Conservation (phyloP, 495 filamentous ascomycete species). For the Xylaria bambusicola region DNA sequence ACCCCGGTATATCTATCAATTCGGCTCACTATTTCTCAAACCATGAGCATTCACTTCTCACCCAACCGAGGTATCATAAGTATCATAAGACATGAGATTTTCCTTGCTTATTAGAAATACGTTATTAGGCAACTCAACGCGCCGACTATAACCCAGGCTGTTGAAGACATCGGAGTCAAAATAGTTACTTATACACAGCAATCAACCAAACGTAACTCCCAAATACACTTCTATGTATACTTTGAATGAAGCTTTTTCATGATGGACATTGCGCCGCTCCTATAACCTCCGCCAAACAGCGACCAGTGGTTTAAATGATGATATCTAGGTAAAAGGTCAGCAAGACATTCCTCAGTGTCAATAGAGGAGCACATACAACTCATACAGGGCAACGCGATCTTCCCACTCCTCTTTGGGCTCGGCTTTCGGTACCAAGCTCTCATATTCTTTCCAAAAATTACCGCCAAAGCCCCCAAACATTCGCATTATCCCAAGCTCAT, state of each 20-base stretch:
- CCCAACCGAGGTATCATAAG: too few relatives aligned
- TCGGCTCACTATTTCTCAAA: too few relatives aligned
- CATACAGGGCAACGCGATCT: constrained; percentile 77
- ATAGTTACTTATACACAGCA: too few relatives aligned
- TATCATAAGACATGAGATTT: too few relatives aligned
- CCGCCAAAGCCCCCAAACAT: constrained; percentile 92
- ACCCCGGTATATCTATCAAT: too few relatives aligned
- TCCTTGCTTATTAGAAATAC: too few relatives aligned
- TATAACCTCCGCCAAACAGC: constrained; percentile 79
- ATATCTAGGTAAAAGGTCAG: constrained; percentile 54
- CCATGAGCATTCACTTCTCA: too few relatives aligned
- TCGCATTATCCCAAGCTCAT: constrained; percentile 88
- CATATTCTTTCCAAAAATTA: constrained; percentile 74
- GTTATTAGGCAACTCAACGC: too few relatives aligned
- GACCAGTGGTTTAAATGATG: constrained; percentile 90
- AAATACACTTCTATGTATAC: constrained; percentile 51
- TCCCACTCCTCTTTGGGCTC: constrained; percentile 84
- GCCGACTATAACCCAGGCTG: too few relatives aligned
- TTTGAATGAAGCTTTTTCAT: constrained; percentile 71
- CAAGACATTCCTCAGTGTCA: not conserved
- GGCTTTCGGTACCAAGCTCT: constrained; percentile 69
- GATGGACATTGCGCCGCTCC: constrained; percentile 68
- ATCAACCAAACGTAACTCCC: too few relatives aligned
- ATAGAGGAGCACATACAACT: constrained; percentile 58
- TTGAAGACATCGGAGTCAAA: too few relatives aligned